Conservation (phyloP, 352 stramenopile species). For the Pythium dissimile region DNA sequence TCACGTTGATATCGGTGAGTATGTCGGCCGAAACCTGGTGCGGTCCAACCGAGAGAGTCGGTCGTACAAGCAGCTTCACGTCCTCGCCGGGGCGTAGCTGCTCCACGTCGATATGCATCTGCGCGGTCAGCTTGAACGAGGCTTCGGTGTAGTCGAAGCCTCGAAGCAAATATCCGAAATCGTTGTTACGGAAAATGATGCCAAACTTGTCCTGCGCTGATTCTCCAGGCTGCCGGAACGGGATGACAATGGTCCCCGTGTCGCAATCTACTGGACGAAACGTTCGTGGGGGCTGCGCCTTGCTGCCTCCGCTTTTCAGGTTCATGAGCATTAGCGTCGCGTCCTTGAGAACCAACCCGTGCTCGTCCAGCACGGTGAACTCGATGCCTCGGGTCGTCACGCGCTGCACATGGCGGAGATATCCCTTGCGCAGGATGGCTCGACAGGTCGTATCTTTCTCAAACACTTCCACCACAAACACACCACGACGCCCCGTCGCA, state of each 20-base stretch:
- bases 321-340: conserved; percentile 38
- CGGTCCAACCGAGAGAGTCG: conserved; percentile 17
- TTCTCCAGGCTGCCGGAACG: conserved; percentile 37
- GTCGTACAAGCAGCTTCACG: conserved; percentile 28
- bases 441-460: conserved; percentile 50
- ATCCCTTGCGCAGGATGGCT: conserved; percentile 54
- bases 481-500: conserved; percentile 25
- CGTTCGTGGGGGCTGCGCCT: conserved; percentile 31
- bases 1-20: conserved; percentile 17
- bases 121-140: conserved; percentile 26
- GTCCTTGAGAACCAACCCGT: conserved; percentile 31
- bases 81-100: conserved; percentile 43
- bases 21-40: conserved; percentile 1
- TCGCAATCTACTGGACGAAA: conserved; percentile 23
- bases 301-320: conserved; percentile 29
- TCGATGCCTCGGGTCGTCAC: conserved; percentile 45
- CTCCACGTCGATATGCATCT: conserved; percentile 51
- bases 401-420: conserved; percentile 44
- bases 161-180: conserved; percentile 39
- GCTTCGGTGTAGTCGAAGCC: conserved; percentile 42
- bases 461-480: conserved; percentile 65
- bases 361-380: conserved; percentile 50
- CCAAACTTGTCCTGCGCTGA: conserved; percentile 32
- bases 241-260: conserved; percentile 35
- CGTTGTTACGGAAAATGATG: conserved; percentile 32